Evolutionary conservation across 345 rosid species (phyloP), one percentile per base, ranked within the genome.

Genomic region (Orychophragmus violaceus): DNA sequence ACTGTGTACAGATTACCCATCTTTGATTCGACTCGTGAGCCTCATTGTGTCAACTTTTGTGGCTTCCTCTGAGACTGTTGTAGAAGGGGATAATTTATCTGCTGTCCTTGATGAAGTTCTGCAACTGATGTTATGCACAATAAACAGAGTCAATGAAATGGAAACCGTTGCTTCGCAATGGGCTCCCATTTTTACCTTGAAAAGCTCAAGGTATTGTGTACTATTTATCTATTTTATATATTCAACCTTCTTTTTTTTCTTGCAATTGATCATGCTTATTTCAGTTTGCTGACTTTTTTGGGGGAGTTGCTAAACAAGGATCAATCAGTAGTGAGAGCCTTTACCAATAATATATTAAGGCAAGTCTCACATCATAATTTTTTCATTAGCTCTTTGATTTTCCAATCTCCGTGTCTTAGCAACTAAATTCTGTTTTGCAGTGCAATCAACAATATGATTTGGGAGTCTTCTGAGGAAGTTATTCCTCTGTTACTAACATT

Each of bases 231-330:
- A 30, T 30, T 19, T 10, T 36, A 21, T 36, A 28, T 8, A 28
- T 65, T 69, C 32, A 42, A 19, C 19, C 27, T 68, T 35, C 14
- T 44, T 48, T 16, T n/a, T 48, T 58, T 33, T 39, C 56, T 72
- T 78, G 42, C 75, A 61, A 50, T 45, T 21, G 11, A 18, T 65
- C 52, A 51, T 57, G 8, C 25, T 55, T 79, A 73, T 66, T 72
- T 74, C 89, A 88, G 98, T 71, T 82, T 80, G 71, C 72, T 85
- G 79, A 49, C 64, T 58, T 91, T 91, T 74, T 77, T 88, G 49
- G 54, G 78, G 71, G 88, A 82, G 72, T 66, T 94, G 77, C 77
- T 90, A 56, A 54, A 28, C 59, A 84, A 70, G 78, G 90, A 88
- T 50, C 63, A 74, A 3, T 33, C 27, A 14, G 35, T 94, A 44